phyloP scores from a whole-genome alignment of 352 stramenopile genomes.

The Pythium aquatile region DNA sequence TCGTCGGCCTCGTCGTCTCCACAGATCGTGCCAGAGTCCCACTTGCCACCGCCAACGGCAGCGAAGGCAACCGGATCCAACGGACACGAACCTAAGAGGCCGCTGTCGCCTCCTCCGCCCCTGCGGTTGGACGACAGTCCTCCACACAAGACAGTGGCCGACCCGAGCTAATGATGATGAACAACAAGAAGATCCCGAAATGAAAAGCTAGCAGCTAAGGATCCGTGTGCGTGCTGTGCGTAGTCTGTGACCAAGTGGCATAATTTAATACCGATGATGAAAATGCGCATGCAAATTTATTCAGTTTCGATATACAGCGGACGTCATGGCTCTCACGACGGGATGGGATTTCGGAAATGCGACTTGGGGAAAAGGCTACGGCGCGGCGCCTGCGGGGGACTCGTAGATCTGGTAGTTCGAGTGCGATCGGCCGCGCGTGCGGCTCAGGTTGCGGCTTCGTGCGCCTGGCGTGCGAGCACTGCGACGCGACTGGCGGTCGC shows the following conservation, averaged over 20 bases:
- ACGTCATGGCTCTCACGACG: too few species aligned
- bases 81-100: conserved; percentile 1
- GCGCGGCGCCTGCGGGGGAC: conserved; percentile 20
- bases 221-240: not conserved
- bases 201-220: not conserved
- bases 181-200: not conserved
- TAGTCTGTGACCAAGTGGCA: conserved; percentile 1
- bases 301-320: conserved; percentile 3
- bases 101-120: conserved; percentile 13
- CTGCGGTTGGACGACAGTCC: conserved; percentile 5
- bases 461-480: conserved; percentile 32
- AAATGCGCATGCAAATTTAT: conserved; percentile 5
- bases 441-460: conserved; percentile 31
- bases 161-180: not conserved
- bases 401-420: conserved; percentile 30
- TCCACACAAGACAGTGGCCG: not conserved
- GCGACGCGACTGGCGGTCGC: conserved; percentile 29
- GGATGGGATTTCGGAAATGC: not conserved
- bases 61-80: not conserved
- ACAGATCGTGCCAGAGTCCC: conserved; percentile 9
- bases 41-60: conserved; percentile 5
- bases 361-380: not conserved
- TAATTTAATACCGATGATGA: conserved; percentile 6
- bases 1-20: conserved; percentile 21
- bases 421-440: conserved; percentile 25